A percentile compares a stretch with the other conserved stretches of the same genome.
phyloP scores from a whole-genome alignment of 2,329 filamentous ascomycete species.

The Tolypocladium cylindrosporum region DNA sequence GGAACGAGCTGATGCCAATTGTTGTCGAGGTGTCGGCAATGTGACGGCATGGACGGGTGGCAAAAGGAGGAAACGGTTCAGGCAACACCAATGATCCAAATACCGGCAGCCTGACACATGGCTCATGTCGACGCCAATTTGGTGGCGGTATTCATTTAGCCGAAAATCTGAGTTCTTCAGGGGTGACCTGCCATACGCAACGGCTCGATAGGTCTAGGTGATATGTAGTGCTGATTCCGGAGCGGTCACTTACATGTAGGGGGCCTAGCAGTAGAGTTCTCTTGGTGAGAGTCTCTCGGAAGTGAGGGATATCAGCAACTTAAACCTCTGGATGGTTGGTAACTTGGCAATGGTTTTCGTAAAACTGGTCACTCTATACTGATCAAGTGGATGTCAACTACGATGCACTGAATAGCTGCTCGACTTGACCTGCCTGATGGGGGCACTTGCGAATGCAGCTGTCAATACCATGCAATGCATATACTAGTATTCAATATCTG shows the following conservation, averaged over 20 bases:
- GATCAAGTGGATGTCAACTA: neutral
- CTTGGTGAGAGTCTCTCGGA: neutral
- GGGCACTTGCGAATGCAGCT: neutral
- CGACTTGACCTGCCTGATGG: neutral
- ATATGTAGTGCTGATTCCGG: neutral
- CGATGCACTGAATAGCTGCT: neutral
- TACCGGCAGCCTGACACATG: neutral
- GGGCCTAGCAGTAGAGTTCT: neutral
- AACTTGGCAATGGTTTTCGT: no score
- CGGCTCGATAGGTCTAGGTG: neutral
- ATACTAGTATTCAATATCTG: neutral
- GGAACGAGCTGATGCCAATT: neutral
- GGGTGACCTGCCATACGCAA: neutral
- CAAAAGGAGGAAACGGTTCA: neutral
- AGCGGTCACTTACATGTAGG: neutral
- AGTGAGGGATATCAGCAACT: neutral
- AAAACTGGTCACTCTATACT: neutral
- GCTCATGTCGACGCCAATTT: neutral
- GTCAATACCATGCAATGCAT: neutral
- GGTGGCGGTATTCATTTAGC: neutral
- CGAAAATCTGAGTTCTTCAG: neutral
- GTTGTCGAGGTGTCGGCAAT: neutral
- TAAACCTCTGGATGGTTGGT: neutral
- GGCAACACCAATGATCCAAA: neutral
- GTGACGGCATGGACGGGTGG: neutral